These are phyloP conservation scores for Somion occarium DNA, from an alignment of 1,284 basidiomycete species.

Conservation along the genomic window DNA sequence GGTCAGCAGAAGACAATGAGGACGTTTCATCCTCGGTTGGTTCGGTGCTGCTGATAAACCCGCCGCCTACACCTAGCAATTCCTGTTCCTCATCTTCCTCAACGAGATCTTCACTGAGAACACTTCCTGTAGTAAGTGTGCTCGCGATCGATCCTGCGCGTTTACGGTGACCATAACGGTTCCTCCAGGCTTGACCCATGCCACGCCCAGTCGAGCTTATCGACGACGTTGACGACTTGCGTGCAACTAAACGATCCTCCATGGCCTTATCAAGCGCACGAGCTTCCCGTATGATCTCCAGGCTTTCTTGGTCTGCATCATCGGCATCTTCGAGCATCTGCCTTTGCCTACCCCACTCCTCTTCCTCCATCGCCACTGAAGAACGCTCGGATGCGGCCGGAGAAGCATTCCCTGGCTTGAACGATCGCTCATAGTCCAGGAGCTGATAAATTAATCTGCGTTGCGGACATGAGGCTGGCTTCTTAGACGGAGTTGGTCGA, in stretches of 20 bases:
- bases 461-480: not conserved
- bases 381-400: conserved; percentile 49
- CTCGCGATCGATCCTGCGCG: conserved; percentile 71
- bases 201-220: conserved; percentile 54
- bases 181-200: conserved; percentile 63
- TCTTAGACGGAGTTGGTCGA: not conserved
- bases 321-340: conserved; percentile 48
- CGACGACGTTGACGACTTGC: conserved; percentile 66
- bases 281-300: conserved; percentile 67
- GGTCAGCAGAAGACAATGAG: conserved; percentile 24
- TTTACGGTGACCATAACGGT: conserved; percentile 52
- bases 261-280: conserved; percentile 75
- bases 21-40: conserved; percentile 31
- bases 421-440: conserved; percentile 85
- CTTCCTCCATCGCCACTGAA: conserved; percentile 62
- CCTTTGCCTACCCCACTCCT: conserved; percentile 78
- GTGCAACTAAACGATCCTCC: conserved; percentile 72
- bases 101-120: conserved; percentile 73
- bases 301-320: conserved; percentile 44
- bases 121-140: conserved; percentile 57
- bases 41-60: conserved; percentile 50
- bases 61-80: conserved; percentile 61
- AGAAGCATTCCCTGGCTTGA: conserved; percentile 49
- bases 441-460: conserved; percentile 92
- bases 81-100: conserved; percentile 77